Conservation (phyloP, 139 green algal genomes). For the Edaphochlamys debaryana region DNA sequence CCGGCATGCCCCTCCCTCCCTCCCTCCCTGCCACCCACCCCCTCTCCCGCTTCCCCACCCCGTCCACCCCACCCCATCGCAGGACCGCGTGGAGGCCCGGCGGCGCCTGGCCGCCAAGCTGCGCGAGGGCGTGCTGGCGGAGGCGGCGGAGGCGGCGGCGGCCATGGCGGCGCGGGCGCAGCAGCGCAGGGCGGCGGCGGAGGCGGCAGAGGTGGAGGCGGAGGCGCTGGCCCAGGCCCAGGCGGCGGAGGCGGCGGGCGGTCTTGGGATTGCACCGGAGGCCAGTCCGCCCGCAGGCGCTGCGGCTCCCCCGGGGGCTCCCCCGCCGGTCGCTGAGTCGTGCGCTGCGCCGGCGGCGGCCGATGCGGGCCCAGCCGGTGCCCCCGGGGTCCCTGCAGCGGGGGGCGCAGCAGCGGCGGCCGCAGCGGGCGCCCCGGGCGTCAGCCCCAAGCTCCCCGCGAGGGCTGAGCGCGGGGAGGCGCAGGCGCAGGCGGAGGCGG, state of each 20-base stretch:
- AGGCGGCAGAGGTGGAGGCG: neutral
- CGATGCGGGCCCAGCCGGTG: too few species aligned
- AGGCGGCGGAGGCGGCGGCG: neutral
- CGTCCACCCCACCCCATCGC: neutral
- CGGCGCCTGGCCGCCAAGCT: constrained; percentile 8
- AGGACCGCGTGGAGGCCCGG: constrained; percentile 28
- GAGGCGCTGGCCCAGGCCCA: neutral
- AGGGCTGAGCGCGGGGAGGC: neutral
- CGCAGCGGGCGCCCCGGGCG: neutral
- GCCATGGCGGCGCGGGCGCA: too few species aligned
- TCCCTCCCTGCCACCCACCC: too few species aligned
- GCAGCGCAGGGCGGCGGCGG: neutral
- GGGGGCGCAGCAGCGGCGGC: neutral
- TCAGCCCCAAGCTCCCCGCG: neutral
- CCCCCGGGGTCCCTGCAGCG: too few species aligned
- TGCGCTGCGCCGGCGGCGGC: too few species aligned
- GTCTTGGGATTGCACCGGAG: neutral
- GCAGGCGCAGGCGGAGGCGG: neutral
- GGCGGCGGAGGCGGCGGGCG: neutral
- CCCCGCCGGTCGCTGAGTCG: too few species aligned
- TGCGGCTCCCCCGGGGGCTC: too few species aligned
- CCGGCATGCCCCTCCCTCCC: neutral
- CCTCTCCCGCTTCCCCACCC: neutral
- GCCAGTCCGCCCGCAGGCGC: neutral
- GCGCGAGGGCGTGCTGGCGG: neutral